These are phyloP conservation scores for Aspergillus sclerotialis DNA, from an alignment of 2,329 filamentous ascomycete species.

Conservation along the genomic window DNA sequence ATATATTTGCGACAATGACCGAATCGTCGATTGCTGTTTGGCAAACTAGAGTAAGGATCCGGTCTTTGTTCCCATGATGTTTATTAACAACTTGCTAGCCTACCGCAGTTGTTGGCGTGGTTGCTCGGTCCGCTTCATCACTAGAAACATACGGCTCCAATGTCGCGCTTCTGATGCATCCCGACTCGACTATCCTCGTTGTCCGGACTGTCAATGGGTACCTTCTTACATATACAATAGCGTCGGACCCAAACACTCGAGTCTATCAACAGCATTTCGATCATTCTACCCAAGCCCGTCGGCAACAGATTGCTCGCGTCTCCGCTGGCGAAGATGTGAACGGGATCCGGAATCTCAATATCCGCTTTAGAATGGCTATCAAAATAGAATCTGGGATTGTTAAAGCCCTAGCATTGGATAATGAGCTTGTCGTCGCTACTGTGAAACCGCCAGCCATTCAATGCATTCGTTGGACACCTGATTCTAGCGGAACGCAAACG, in stretches of 20 bases:
- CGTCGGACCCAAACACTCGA: slow-evolving; percentile 71
- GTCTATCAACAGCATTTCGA: slow-evolving; percentile 79
- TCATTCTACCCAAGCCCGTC: slow-evolving; percentile 37
- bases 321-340: slow-evolving; percentile 75
- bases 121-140: slow-evolving; percentile 74
- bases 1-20: slow-evolving; percentile 83
- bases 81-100: slow-evolving; percentile 53
- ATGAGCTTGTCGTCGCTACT: slow-evolving; percentile 88
- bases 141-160: slow-evolving; percentile 79
- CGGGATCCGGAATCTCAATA: slow-evolving; percentile 76
- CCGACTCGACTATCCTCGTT: slow-evolving; percentile 86
- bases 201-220: slow-evolving; percentile 81
- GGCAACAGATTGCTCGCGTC: slow-evolving; percentile 38
- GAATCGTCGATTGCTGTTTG: slow-evolving; percentile 81
- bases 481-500: slow-evolving; percentile 73
- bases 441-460: slow-evolving; percentile 89
- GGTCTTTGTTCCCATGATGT: slow-evolving; percentile 15
- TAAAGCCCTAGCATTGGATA: slow-evolving; percentile 79
- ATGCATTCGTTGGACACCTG: slow-evolving; percentile 90
- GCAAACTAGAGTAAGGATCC: slow-evolving; percentile 95
- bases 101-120: slow-evolving; percentile 76
- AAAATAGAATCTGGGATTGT: slow-evolving; percentile 94
- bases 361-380: slow-evolving; percentile 95
- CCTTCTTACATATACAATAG: slow-evolving; percentile 88
- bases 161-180: slow-evolving; percentile 74